Evolutionary conservation across 805 yeast genomes (phyloP).

Genomic region (Candida nitratophila): DNA sequence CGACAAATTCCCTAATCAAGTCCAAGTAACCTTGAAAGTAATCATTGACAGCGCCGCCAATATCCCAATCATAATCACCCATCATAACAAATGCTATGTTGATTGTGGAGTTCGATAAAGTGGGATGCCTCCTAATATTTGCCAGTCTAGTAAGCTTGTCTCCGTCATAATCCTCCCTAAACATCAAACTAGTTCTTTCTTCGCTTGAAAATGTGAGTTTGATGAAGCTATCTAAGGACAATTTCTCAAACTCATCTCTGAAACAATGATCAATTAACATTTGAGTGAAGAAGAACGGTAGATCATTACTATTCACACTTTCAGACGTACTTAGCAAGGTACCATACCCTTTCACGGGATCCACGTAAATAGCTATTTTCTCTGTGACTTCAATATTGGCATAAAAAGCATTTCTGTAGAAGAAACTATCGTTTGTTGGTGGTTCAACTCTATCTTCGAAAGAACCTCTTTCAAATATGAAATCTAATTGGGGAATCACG

Average conservation of each 20-base stretch:
- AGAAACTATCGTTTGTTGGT: not conserved
- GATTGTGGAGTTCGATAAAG: not conserved
- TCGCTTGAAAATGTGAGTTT: slow-evolving; percentile 3
- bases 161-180: not conserved
- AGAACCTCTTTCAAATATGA: not conserved
- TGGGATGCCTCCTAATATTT: not conserved
- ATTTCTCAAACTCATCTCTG: slow-evolving; percentile 17
- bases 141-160: not conserved
- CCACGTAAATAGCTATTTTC: slow-evolving; percentile 22
- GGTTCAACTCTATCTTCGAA: slow-evolving; percentile 1
- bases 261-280: slow-evolving; percentile 23
- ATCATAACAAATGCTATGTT: slow-evolving; percentile 7
- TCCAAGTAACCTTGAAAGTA: slow-evolving; percentile 7
- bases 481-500: not conserved
- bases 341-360: slow-evolving; percentile 15
- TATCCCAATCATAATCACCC: slow-evolving; percentile 12
- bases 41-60: slow-evolving; percentile 10
- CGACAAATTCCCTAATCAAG: slow-evolving; percentile 3
- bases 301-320: slow-evolving; percentile 38
- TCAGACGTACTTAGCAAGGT: slow-evolving; percentile 28
- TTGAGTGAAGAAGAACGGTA: slow-evolving; percentile 44
- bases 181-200: not conserved
- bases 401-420: slow-evolving; percentile 13
- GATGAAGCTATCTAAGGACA: slow-evolving; percentile 16
- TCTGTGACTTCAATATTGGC: slow-evolving; percentile 12